phyloP scores from a whole-genome alignment of 1,284 basidiomycete genomes.

The Paramarasmius palmivorus region DNA sequence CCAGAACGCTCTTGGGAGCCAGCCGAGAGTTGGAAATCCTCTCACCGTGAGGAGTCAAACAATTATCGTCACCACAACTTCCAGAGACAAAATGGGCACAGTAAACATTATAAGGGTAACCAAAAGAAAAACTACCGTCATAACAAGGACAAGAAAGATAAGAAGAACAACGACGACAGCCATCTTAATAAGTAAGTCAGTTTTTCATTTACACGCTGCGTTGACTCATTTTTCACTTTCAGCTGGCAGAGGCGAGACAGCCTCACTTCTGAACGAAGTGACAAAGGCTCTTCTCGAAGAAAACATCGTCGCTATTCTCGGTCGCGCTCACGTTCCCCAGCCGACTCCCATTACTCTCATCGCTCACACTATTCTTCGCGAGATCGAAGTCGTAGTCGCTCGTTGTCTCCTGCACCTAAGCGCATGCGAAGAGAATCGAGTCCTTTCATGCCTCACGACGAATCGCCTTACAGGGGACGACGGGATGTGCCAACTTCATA shows the following conservation, averaged over 20 bases:
- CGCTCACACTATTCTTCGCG: conserved; percentile 60
- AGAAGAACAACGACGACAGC: conserved; percentile 62
- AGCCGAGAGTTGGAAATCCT: conserved; percentile 57
- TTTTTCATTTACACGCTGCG: conserved; percentile 14
- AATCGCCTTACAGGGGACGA: conserved; percentile 1
- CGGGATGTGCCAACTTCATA: conserved; percentile 4
- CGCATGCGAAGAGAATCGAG: conserved; percentile 53
- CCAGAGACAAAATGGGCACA: conserved; percentile 37
- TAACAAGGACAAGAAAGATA: conserved; percentile 53
- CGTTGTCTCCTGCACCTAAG: conserved; percentile 53
- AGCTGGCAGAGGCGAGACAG: conserved; percentile 56
- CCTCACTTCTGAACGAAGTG: conserved; percentile 34
- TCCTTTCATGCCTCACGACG: conserved; percentile 24
- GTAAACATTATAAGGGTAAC: conserved; percentile 34
- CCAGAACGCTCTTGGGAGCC: conserved; percentile 65
- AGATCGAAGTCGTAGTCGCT: conserved; percentile 62
- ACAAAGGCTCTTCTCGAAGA: conserved; percentile 31
- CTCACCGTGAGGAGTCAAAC: conserved; percentile 35
- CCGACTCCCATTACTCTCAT: conserved; percentile 61
- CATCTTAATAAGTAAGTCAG: conserved; percentile 67
- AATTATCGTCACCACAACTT: conserved; percentile 22
- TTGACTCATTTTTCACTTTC: conserved; percentile 15
- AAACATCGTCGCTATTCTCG: conserved; percentile 52
- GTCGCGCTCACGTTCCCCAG: conserved; percentile 55
- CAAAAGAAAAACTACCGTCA: conserved; percentile 38